phyloP scores from a whole-genome alignment of 2,329 filamentous ascomycete species.

The Penicillium sclerotigenum region DNA sequence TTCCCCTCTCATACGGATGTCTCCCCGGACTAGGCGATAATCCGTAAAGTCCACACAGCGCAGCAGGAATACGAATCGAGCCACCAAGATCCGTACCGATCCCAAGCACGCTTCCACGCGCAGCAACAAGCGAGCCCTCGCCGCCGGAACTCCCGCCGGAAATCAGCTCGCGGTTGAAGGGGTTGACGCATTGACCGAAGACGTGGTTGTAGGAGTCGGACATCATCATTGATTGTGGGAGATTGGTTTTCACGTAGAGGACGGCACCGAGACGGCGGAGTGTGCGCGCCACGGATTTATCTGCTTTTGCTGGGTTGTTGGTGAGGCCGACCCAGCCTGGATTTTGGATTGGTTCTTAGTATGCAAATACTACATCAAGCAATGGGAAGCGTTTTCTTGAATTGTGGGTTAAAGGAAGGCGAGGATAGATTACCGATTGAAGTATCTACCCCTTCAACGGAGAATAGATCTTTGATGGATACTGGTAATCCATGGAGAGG shows the following conservation, averaged over 20 bases:
- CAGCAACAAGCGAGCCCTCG: conserved; percentile 52
- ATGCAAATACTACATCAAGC: no score
- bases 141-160: conserved; percentile 56
- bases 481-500: conserved; percentile 61
- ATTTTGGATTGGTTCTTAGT: not conserved
- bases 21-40: conserved; percentile 40
- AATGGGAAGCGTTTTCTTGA: no score
- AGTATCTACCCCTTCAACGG: conserved; percentile 24
- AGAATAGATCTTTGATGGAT: conserved; percentile 42
- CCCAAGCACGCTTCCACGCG: conserved; percentile 51
- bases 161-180: conserved; percentile 50
- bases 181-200: conserved; percentile 54
- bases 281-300: conserved; percentile 24
- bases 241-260: conserved; percentile 26
- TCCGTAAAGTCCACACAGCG: conserved; percentile 55
- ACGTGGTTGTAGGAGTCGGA: conserved; percentile 39
- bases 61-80: conserved; percentile 54
- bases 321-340: conserved; percentile 26
- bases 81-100: conserved; percentile 56
- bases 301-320: conserved; percentile 17
- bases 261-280: conserved; percentile 24
- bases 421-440: conserved; percentile 16
- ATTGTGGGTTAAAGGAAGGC: no score
- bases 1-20: conserved; percentile 36
- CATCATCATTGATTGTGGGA: conserved; percentile 29